A percentile compares a stretch with the other conserved stretches of the same genome.
Conservation (phyloP, 2,329 filamentous ascomycete genomes). For the Fusarium guadeloupense region DNA sequence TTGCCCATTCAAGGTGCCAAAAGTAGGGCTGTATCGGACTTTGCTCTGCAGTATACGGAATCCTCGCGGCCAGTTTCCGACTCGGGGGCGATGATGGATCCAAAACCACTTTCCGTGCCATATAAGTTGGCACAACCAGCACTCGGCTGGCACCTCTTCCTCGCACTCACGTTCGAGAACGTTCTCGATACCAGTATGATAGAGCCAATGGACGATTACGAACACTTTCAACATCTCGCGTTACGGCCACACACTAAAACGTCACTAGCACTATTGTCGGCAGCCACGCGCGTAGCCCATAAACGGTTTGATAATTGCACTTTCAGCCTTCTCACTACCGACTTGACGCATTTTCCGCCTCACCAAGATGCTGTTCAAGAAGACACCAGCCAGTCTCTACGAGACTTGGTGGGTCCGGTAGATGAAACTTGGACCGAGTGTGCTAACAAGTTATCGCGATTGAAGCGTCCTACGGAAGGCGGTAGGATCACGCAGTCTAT, state of each 20-base stretch:
- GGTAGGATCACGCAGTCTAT: neutral
- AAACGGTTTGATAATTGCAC: neutral
- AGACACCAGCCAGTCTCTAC: neutral
- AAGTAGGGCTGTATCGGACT: too few species aligned
- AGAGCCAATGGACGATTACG: neutral
- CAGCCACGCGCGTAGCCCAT: neutral
- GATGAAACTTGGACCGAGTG: neutral
- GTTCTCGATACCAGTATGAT: too few species aligned
- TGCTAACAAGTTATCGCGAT: neutral
- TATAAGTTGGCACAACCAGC: too few species aligned
- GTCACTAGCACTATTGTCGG: neutral
- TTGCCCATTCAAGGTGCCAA: too few species aligned
- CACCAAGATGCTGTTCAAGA: neutral
- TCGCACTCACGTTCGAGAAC: too few species aligned
- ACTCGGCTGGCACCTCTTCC: too few species aligned
- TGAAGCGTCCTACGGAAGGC: neutral
- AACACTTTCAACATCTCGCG: neutral
- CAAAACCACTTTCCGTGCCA: too few species aligned
- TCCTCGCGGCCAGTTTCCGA: too few species aligned
- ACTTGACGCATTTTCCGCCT: neutral
- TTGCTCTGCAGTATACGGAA: too few species aligned
- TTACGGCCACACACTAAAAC: neutral
- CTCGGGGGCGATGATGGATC: too few species aligned
- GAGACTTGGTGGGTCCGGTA: neutral
- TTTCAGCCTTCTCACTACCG: neutral